Base-by-base conservation (phyloP, 805 yeast genomes). In the Lachancea nothofagi region DNA sequence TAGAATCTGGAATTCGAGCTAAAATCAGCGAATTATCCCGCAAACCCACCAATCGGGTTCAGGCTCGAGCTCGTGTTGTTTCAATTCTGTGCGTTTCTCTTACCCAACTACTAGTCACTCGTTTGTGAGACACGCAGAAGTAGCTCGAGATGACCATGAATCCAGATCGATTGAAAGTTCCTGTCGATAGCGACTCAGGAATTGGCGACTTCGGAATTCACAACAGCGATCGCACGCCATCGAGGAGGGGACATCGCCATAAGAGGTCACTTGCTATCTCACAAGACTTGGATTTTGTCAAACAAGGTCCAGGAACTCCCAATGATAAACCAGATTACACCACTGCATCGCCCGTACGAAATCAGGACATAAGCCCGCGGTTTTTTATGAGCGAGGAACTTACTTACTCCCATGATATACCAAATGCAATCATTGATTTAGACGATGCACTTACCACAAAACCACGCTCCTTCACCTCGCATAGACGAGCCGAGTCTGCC, bases 261-360 rank as follows among this genome's bases (percentile, higher is more conserved):
- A 75, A 85, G 53, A 67, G 96, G 38, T 86, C 95, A 0, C 88
- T 90, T 17, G 95, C 95, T 0, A 80, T 87, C 5, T 83, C 93
- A 7, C 93, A 93, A 3, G 95, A 87, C 57, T 83, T 85, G 55
- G 93, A 83, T 50, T 64, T 64, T 40, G 49, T 64, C 35, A 60
- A 59, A 30, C 57, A 55, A 17, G 39, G 44, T 6, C 38, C 39
- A 12, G 41, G 45, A 17, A 31, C 34, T 13, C 31, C 43, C 5
- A 37, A 25, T 15, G 39, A 26, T 19, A 22, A 17, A 12, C 8
- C 46, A 7, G 23, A 7, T 13, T 28, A 14, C n/a, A 18, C 17
- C n/a, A 20, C 38, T 6, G 19, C 38, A 7, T 31, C 44, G n/a
- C 40, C 44, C 9, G 17, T 30, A 13, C 33, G 31, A 30, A 21